Percentiles rank a stretch among this genome's conserved stretches.
Conservation (phyloP, 2,329 filamentous ascomycete species). For the Ceratocystis variospora region DNA sequence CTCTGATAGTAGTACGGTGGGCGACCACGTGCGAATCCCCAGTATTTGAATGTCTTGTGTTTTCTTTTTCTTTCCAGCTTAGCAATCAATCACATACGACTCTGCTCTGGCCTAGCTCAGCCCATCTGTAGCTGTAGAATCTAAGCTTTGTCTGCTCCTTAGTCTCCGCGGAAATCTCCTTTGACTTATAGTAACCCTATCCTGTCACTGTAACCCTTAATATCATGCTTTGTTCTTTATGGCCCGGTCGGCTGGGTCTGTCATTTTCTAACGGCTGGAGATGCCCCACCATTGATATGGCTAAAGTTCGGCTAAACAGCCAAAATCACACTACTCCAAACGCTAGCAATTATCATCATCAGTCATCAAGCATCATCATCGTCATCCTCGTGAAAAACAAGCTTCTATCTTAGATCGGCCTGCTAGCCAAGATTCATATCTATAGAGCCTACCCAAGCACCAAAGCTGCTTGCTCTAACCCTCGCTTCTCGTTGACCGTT, state of each 20-base stretch:
- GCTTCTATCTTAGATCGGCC: too few species aligned
- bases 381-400: not conserved
- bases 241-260: not conserved
- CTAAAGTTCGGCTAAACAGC: not conserved
- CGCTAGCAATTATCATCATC: not conserved
- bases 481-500: not conserved
- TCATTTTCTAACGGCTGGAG: not conserved
- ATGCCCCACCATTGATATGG: not conserved
- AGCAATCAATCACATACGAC: too few species aligned
- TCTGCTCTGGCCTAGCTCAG: too few species aligned
- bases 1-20: conserved; percentile 6
- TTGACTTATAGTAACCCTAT: too few species aligned
- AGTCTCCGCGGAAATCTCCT: too few species aligned
- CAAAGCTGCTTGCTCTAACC: not conserved
- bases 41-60: conserved; percentile 5
- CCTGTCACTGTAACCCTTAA: too few species aligned
- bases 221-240: not conserved
- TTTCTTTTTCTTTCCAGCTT: not conserved
- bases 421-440: not conserved
- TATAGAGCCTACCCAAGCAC: not conserved
- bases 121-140: too few species aligned
- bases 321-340: not conserved
- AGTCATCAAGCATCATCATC: not conserved
- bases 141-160: too few species aligned
- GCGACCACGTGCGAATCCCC: conserved; percentile 8